phyloP scores from a whole-genome alignment of 1,284 basidiomycete genomes.

The Apiotrichum laibachii region DNA sequence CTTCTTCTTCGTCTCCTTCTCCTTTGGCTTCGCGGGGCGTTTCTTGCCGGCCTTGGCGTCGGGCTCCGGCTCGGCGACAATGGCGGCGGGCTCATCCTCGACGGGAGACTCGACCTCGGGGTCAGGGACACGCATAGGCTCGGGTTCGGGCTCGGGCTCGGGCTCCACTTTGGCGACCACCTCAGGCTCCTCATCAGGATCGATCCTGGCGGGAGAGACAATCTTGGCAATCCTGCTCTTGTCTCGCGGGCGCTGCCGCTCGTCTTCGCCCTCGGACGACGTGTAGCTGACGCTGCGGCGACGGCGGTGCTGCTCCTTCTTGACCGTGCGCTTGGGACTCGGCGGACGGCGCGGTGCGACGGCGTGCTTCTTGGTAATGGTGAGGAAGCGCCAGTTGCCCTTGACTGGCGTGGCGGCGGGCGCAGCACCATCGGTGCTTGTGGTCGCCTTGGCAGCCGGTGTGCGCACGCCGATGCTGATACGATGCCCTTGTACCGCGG shows the following conservation, averaged over 20 bases:
- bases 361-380: constrained; percentile 40
- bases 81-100: constrained; percentile 9
- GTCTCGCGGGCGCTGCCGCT: constrained; percentile 2
- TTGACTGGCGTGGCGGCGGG: constrained; percentile 1
- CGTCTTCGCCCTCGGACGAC: constrained; percentile 24
- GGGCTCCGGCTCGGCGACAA: constrained; percentile 13
- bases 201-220: too few relatives aligned
- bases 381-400: constrained; percentile 35
- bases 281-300: constrained; percentile 22
- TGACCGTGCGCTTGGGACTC: constrained; percentile 17
- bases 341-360: constrained; percentile 6
- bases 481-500: constrained; percentile 33
- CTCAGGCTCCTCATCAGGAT: neutral
- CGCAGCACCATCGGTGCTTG: constrained; percentile 7
- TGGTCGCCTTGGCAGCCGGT: constrained; percentile 18
- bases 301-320: constrained; percentile 11
- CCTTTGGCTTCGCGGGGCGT: constrained; percentile 25
- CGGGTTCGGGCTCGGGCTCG: neutral
- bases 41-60: constrained; percentile 37
- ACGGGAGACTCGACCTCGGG: constrained; percentile 13
- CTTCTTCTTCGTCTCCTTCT: constrained; percentile 13
- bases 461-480: constrained; percentile 31
- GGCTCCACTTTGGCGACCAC: neutral
- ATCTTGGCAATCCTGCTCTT: neutral
- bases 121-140: constrained; percentile 3